A percentile compares a stretch with the other conserved stretches of the same genome.
Evolutionary conservation across 345 rosid species (phyloP).

Genomic region (Cochlearia excelsa): DNA sequence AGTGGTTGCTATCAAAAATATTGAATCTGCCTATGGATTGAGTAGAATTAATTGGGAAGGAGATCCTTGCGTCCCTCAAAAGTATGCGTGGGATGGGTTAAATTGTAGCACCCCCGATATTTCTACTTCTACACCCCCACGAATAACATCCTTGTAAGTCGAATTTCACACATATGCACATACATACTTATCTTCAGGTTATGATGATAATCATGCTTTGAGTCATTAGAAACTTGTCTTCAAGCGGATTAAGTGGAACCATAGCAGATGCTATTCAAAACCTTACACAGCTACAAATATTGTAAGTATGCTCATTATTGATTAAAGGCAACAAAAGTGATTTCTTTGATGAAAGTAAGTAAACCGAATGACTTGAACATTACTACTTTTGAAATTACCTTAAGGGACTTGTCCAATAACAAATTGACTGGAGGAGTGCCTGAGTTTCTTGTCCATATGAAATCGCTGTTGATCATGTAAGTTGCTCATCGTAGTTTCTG

Average conservation of each 20-base stretch:
- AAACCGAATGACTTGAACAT: background rate
- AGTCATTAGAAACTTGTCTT: constrained; percentile 36
- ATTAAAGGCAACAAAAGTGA: background rate
- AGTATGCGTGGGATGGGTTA: background rate
- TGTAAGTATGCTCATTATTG: constrained; percentile 34
- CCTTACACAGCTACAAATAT: constrained; percentile 32
- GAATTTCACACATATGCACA: background rate
- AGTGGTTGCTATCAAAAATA: constrained; percentile 14
- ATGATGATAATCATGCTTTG: background rate
- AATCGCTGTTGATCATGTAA: constrained; percentile 43
- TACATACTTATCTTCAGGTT: background rate
- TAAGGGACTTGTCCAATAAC: constrained; percentile 55
- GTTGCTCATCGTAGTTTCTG: constrained; percentile 16
- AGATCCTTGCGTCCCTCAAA: constrained; percentile 26
- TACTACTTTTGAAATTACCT: background rate
- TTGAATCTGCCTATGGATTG: background rate
- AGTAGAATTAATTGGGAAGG: constrained; percentile 21
- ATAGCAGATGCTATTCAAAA: constrained; percentile 34
- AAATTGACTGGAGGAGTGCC: constrained; percentile 43
- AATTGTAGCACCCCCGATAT: background rate
- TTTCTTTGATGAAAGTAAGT: background rate
- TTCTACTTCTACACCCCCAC: constrained; percentile 10
- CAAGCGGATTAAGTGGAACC: constrained; percentile 38
- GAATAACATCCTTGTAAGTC: constrained; percentile 26
- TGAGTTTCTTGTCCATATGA: constrained; percentile 37